Evolutionary conservation across 495 filamentous ascomycete genomes (phyloP), one percentile per base, ranked within the genome.

Genomic region (Chaetomium tenue): DNA sequence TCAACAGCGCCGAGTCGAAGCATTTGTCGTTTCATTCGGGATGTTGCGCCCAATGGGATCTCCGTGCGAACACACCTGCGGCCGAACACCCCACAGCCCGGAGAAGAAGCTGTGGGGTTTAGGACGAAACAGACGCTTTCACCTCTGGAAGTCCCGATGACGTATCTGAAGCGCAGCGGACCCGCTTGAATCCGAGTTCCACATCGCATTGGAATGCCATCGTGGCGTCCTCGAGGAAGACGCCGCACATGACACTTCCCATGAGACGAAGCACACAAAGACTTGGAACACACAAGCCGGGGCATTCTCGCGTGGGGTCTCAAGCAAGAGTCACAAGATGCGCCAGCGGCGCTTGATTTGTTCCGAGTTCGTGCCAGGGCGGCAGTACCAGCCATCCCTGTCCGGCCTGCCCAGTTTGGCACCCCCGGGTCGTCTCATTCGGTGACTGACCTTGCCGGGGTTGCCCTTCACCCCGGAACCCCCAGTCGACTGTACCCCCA

Each of bases 341-440:
- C 16, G 57, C 42, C 57, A 30, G 13, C 40, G 8, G 40, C 57
- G 18, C 39, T 58, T 58, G 40, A 46, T 58, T 58, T 46, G 23
- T 28, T n/a, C 56, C 39, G 56, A 42, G 15, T 26, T 42, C 22
- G 33, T 25, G 20, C 56, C 25, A 25, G 23, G 42, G 13, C 46
- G 42, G 16, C 40, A 39, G 7, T 60, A 39, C 15, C 57, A 48
- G 57, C 40, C 57, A 22, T 30, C 26, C 40, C 50, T 59, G n/a
- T 16, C 58, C 58, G 58, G 58, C 58, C 58, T 60, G 46, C 58
- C 58, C 58, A 51, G 58, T 60, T 60, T 30, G 58, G 58, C 46
- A 40, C 20, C 51, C 39, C 58, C 58, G 58, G 47, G 47, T 18
- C 28, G 58, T 60, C 58, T 47, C 46, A 60, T 60, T 60, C 58